Percentiles rank a stretch among this genome's conserved stretches.
These are phyloP conservation scores for Pleurozium schreberi DNA, from an alignment of 225 moss, liverwort and hornwort species.

Conservation along the genomic window DNA sequence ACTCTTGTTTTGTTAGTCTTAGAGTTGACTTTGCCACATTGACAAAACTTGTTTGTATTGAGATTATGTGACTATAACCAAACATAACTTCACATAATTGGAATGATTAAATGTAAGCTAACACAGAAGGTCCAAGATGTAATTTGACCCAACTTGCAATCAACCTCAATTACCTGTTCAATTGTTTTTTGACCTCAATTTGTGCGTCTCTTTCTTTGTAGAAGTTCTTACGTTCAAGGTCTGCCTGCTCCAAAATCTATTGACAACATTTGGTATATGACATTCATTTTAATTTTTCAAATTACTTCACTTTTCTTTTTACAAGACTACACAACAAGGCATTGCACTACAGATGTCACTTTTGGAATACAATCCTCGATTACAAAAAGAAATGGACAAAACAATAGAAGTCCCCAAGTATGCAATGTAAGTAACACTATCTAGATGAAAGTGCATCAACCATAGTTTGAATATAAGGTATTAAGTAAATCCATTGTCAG, in stretches of 20 bases:
- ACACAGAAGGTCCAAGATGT: accelerated
- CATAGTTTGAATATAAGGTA: neutral
- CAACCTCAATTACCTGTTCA: neutral
- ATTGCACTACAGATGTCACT: neutral
- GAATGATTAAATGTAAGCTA: neutral
- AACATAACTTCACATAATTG: neutral
- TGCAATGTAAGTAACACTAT: neutral
- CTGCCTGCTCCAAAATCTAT: conserved; percentile 24
- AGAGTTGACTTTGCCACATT: neutral
- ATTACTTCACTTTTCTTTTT: too few relatives aligned
- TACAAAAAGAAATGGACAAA: neutral
- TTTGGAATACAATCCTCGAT: too few relatives aligned
- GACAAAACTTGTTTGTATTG: neutral
- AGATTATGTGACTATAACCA: neutral
- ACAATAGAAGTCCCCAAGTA: neutral
- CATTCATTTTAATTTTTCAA: neutral
- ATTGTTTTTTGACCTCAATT: conserved; percentile 5
- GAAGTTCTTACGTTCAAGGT: conserved; percentile 12
- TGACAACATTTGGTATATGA: neutral
- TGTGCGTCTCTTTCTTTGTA: conserved; percentile 17
- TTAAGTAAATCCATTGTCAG: neutral
- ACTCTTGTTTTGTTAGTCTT: neutral
- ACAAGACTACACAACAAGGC: too few relatives aligned
- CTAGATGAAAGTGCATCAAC: neutral
- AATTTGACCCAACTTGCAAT: neutral